Evolutionary conservation across 257 asterid genomes (phyloP).

Genomic region (Scutellaria minor): DNA sequence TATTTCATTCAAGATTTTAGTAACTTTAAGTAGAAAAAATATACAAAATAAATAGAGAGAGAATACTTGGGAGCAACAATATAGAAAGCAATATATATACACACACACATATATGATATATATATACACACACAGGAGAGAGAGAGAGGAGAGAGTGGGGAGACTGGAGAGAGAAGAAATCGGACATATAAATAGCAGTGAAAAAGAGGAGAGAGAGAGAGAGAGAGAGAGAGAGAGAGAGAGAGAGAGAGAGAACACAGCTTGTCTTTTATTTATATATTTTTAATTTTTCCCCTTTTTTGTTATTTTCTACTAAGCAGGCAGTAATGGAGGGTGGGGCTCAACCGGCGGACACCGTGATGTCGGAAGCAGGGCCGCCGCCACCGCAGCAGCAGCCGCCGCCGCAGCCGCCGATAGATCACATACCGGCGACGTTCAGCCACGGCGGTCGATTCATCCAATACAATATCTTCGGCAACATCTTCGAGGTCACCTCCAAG

Average conservation of each 20-base stretch:
- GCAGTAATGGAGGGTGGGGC: conserved; percentile 72
- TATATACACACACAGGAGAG: background rate
- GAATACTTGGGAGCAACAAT: conserved; percentile 11
- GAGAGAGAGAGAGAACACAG: conserved; percentile 31
- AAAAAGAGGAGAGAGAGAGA: conserved; percentile 21
- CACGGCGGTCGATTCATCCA: conserved; percentile 94
- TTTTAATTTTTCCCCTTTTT: background rate
- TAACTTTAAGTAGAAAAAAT: background rate
- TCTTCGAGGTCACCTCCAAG: conserved; percentile 94
- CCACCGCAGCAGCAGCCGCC: conserved; percentile 44
- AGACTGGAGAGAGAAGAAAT: background rate
- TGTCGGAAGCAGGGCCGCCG: conserved; percentile 78
- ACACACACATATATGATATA: background rate
- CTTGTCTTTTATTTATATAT: conserved; percentile 4
- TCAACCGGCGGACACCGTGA: conserved; percentile 82
- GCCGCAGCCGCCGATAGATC: conserved; percentile 59
- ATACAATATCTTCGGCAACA: conserved; percentile 89
- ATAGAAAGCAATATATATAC: background rate
- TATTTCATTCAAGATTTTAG: too few relatives aligned
- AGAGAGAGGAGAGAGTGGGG: conserved; percentile 10
- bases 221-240: conserved; percentile 28
- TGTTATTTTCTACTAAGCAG: conserved; percentile 30
- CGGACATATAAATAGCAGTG: conserved; percentile 30
- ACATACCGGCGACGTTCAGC: conserved; percentile 79
- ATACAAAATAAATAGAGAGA: background rate